A percentile compares a stretch with the other conserved stretches of the same genome.
These are phyloP conservation scores for Colletotrichum neosansevieriae DNA, from an alignment of 2,329 filamentous ascomycete genomes.

Conservation along the genomic window DNA sequence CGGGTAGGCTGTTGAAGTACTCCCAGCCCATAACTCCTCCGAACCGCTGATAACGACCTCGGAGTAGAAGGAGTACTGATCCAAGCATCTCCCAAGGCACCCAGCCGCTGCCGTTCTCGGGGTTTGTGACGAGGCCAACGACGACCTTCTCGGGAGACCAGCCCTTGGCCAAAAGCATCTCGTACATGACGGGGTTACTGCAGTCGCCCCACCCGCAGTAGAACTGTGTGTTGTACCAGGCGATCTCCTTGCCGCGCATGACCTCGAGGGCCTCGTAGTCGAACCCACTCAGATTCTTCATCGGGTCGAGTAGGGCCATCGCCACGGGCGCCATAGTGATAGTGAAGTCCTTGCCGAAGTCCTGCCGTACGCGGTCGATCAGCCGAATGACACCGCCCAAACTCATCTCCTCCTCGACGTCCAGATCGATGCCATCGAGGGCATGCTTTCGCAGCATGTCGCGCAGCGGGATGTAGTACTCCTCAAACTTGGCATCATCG, in stretches of 20 bases:
- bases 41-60: conserved; percentile 72
- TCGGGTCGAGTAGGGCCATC: conserved; percentile 70
- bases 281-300: conserved; percentile 81
- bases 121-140: conserved; percentile 83
- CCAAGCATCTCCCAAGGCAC: conserved; percentile 62
- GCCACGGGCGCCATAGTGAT: conserved; percentile 88
- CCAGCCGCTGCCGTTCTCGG: conserved; percentile 74
- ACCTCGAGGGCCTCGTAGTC: conserved; percentile 81
- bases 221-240: conserved; percentile 93
- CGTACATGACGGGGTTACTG: conserved; percentile 60
- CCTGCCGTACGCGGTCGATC: conserved; percentile 74
- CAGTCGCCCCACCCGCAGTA: conserved; percentile 88
- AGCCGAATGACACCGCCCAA: conserved; percentile 74
- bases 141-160: conserved; percentile 82
- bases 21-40: conserved; percentile 97
- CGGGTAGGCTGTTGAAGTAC: conserved; percentile 86
- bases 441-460: conserved; percentile 71
- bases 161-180: conserved; percentile 67
- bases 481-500: conserved; percentile 72
- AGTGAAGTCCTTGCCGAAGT: conserved; percentile 78
- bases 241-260: conserved; percentile 73
- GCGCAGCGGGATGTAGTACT: conserved; percentile 77
- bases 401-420: conserved; percentile 83
- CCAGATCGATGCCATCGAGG: conserved; percentile 80
- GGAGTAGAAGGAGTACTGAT: conserved; percentile 56